phyloP scores from a whole-genome alignment of 2,329 filamentous ascomycete genomes.

The Chaetomium olivaceum region DNA sequence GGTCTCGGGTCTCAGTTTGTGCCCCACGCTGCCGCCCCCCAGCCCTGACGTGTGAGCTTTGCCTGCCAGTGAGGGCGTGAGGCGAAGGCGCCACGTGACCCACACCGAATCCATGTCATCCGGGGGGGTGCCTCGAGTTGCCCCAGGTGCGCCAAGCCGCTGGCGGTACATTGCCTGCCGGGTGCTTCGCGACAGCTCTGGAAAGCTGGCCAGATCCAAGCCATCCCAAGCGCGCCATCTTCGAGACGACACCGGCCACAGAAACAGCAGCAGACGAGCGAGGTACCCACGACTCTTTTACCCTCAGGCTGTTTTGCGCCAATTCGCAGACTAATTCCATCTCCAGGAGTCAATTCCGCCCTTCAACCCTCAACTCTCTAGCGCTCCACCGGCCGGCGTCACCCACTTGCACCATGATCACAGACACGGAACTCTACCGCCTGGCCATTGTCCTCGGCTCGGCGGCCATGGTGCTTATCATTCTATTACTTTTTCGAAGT shows the following conservation, averaged over 20 bases:
- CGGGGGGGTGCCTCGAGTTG: not conserved
- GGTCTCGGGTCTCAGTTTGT: slow-evolving; percentile 11
- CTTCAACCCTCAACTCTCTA: not conserved
- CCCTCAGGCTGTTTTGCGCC: not conserved
- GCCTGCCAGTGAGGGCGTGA: not conserved
- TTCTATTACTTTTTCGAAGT: slow-evolving; percentile 96
- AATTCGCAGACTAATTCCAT: not conserved
- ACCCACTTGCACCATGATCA: slow-evolving; percentile 72
- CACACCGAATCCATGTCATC: too few relatives aligned
- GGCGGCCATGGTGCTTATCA: slow-evolving; percentile 85
- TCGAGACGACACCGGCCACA: not conserved
- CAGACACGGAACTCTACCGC: slow-evolving; percentile 86
- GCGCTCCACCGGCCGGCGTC: not conserved
- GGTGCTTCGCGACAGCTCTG: slow-evolving; percentile 9
- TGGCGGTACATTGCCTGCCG: slow-evolving; percentile 22
- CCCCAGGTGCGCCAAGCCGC: not conserved
- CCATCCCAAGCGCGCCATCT: not conserved
- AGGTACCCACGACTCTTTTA: slow-evolving; percentile 5
- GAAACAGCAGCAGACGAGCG: not conserved
- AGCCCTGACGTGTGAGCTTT: slow-evolving; percentile 29
- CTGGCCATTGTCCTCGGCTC: slow-evolving; percentile 92
- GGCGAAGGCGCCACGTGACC: slow-evolving; percentile 21
- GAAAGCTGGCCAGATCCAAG: slow-evolving; percentile 36
- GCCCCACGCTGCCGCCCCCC: slow-evolving; percentile 18
- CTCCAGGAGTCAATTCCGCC: not conserved